Conservation (phyloP, 192 early-diverging fungal genomes). For the Coemansia sp. region DNA sequence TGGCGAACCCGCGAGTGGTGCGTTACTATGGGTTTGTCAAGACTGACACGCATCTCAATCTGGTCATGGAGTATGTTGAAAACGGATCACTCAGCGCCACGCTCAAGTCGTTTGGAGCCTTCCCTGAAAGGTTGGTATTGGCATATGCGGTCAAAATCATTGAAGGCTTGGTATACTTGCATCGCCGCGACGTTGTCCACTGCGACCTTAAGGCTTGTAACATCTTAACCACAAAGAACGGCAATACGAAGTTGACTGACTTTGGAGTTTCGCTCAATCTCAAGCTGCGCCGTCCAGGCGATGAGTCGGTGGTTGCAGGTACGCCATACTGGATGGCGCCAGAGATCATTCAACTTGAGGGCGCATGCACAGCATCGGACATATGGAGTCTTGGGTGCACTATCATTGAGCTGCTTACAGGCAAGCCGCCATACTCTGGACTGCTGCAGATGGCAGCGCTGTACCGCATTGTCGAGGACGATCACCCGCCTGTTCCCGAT, state of each 20-base stretch:
- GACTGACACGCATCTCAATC: conserved; percentile 68
- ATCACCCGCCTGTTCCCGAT: conserved; percentile 81
- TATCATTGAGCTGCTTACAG: conserved; percentile 87
- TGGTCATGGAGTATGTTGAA: conserved; percentile 88
- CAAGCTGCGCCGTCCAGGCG: conserved; percentile 61
- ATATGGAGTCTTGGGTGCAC: conserved; percentile 98
- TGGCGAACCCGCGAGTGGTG: conserved; percentile 81
- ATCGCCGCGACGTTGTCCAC: conserved; percentile 86
- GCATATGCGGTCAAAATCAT: conserved; percentile 87
- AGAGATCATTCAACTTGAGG: conserved; percentile 88
- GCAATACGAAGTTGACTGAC: conserved; percentile 92
- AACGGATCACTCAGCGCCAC: conserved; percentile 89
- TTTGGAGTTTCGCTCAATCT: conserved; percentile 95
- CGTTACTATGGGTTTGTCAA: conserved; percentile 81
- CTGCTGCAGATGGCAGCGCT: conserved; percentile 86
- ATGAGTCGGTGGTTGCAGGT: conserved; percentile 76
- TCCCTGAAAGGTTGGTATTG: conserved; percentile 86
- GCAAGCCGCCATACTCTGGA: conserved; percentile 86
- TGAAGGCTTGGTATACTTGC: conserved; percentile 85
- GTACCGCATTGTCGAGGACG: conserved; percentile 92
- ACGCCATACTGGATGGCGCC: conserved; percentile 90
- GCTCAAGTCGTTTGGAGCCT: conserved; percentile 82
- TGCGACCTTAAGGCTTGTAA: conserved; percentile 96
- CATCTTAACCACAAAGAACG: conserved; percentile 93
- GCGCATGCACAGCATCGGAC: conserved; percentile 84